A percentile compares a stretch with the other conserved stretches of the same genome.
These are phyloP conservation scores for Acephala macrosclerotiorum DNA, from an alignment of 2,329 filamentous ascomycete species.

Conservation along the genomic window DNA sequence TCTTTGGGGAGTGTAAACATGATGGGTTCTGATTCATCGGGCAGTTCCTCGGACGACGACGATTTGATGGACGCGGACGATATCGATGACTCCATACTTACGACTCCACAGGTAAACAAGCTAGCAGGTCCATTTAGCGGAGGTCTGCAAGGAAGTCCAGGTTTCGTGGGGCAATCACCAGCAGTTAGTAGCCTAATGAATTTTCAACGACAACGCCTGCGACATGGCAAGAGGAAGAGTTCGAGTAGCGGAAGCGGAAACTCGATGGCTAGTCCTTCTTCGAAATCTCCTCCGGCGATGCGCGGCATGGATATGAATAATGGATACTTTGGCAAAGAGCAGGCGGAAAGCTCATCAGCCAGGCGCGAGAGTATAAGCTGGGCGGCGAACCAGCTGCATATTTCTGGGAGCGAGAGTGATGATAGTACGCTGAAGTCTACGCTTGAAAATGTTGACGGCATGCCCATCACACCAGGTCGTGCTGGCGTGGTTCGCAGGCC, in stretches of 20 bases:
- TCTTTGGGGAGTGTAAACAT: constrained; percentile 63
- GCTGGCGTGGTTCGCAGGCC: constrained; percentile 79
- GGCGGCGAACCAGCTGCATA: constrained; percentile 87
- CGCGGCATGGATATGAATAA: constrained; percentile 41
- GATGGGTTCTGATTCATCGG: constrained; percentile 81
- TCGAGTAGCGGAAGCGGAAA: constrained; percentile 75
- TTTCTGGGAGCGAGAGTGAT: constrained; percentile 82
- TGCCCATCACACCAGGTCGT: constrained; percentile 52
- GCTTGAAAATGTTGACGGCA: constrained; percentile 47
- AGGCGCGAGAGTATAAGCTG: constrained; percentile 89
- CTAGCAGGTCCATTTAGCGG: constrained; percentile 54
- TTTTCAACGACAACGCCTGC: constrained; percentile 70
- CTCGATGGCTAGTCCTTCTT: constrained; percentile 72
- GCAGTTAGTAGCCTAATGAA: constrained; percentile 81
- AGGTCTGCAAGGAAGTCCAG: constrained; percentile 55
- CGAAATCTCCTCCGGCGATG: constrained; percentile 77
- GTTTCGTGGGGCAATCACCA: constrained; percentile 74
- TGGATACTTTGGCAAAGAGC: constrained; percentile 61
- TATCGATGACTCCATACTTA: constrained; percentile 79
- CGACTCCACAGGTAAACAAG: constrained; percentile 80
- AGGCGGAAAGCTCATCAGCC: constrained; percentile 57
- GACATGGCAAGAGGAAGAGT: constrained; percentile 69
- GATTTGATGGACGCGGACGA: constrained; percentile 76
- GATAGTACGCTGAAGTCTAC: constrained; percentile 64
- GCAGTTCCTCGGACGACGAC: constrained; percentile 73